Base-by-base conservation (phyloP, 2,329 filamentous ascomycete genomes). In the Capronia americana region DNA sequence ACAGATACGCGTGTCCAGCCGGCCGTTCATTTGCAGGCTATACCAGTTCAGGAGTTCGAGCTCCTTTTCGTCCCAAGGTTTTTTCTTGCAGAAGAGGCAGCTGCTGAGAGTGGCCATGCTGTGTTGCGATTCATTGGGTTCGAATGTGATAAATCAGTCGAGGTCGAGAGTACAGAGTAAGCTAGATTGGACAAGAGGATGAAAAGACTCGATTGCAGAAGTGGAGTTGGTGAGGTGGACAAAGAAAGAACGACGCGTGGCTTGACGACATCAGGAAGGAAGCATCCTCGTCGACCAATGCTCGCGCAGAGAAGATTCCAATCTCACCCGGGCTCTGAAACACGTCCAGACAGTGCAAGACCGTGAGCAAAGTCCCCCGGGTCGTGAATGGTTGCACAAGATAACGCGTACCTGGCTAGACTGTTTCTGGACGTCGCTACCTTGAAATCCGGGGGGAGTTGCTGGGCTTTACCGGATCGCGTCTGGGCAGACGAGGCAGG, bases 21-120 rank as follows among this genome's bases (percentile, higher is more conserved):
- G 55, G 32, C 63, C 63, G 6, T 65, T 61, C 30, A 65, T 57
- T n/a, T 65, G 51, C 30, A 55, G 7, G 26, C 48, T 61, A 26
- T 60, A 59, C 63, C 63, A 60, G 50, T 59, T 54, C 30, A 65
- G 63, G 14, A 60, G 20, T 34, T 65, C 63, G 12, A 55, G 24
- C 14, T 65, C 63, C 8, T 34, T 55, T 11, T 65, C 57, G 30
- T 56, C 28, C 63, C 63, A 65, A 7, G 56, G 56, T 3, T 46
- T 48, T 30, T n/a, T 56, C 48, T 65, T 55, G 57, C 63, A 61
- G 38, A 65, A 65, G 17, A 65, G 56, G 38, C 63, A 60, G 24
- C 41, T 46, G 32, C 57, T 26, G 50, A 54, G 32, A 11, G 63
- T 24, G 5, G 50, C 55, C 63, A 65, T 65, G 38, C 14, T 44